Conservation (phyloP, 306 rosid genomes). For the Lotus japonicus region DNA sequence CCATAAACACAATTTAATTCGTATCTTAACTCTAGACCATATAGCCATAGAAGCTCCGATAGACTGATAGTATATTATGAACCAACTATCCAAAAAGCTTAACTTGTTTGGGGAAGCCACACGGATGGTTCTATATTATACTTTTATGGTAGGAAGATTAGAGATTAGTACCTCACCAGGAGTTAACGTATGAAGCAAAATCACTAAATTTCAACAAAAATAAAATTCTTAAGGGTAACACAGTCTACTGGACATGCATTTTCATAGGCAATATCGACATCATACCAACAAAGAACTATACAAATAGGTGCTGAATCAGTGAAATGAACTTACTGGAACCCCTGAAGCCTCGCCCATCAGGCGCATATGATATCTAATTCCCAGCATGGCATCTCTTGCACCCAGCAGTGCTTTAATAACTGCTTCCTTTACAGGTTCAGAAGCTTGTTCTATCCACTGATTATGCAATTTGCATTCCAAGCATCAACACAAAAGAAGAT, state of each 20-base stretch:
- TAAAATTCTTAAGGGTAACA: not conserved
- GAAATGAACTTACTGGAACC: slow-evolving; percentile 69
- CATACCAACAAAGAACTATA: not conserved
- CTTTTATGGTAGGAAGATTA: not conserved
- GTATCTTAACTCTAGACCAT: not conserved
- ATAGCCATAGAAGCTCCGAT: too few relatives aligned
- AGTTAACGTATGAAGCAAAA: not conserved
- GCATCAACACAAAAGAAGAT: slow-evolving; percentile 14
- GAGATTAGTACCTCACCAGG: not conserved
- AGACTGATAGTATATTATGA: too few relatives aligned
- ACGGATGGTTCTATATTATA: too few relatives aligned
- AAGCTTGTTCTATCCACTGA: slow-evolving; percentile 85
- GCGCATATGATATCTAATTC: slow-evolving; percentile 73
- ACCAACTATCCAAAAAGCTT: not conserved
- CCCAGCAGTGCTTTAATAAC: slow-evolving; percentile 61
- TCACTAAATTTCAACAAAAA: not conserved
- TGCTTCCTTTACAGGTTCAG: slow-evolving; percentile 47
- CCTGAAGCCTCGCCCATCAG: slow-evolving; percentile 91
- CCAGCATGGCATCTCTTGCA: slow-evolving; percentile 82
- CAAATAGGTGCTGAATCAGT: slow-evolving; percentile 13
- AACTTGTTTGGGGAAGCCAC: too few relatives aligned
- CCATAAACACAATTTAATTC: not conserved
- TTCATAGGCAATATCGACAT: slow-evolving; percentile 3
- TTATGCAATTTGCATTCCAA: slow-evolving; percentile 25
- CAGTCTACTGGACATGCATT: not conserved